phyloP scores from a whole-genome alignment of 257 asterid species.

The Ehretia macrophylla region DNA sequence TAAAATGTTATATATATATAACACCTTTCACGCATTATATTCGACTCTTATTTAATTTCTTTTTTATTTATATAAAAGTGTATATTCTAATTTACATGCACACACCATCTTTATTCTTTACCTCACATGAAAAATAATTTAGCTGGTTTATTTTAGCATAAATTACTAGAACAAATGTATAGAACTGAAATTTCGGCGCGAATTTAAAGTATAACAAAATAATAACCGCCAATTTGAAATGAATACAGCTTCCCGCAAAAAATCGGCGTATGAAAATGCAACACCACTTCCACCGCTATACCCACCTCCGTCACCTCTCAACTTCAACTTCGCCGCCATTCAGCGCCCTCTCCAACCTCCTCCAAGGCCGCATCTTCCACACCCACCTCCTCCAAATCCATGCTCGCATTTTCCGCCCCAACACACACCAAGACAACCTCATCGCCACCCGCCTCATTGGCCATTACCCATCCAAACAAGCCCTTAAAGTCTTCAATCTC shows the following conservation, averaged over 20 bases:
- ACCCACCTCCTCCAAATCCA: conserved; percentile 68
- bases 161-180: too few relatives aligned
- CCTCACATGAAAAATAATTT: too few relatives aligned
- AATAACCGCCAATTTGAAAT: too few relatives aligned
- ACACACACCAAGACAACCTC: conserved; percentile 62
- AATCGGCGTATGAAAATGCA: background rate
- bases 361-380: conserved; percentile 52
- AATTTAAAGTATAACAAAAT: too few relatives aligned
- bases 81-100: too few relatives aligned
- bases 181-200: too few relatives aligned
- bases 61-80: too few relatives aligned
- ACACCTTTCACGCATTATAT: too few relatives aligned
- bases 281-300: background rate
- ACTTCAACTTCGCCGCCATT: conserved; percentile 15
- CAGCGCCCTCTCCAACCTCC: conserved; percentile 32
- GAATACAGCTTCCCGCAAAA: background rate
- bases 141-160: too few relatives aligned
- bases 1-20: too few relatives aligned
- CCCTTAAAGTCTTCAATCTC: conserved; percentile 41
- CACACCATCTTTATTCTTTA: too few relatives aligned
- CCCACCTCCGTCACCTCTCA: background rate
- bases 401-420: conserved; percentile 44
- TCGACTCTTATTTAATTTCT: too few relatives aligned
- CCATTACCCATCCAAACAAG: conserved; percentile 45
- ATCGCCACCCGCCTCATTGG: conserved; percentile 78